phyloP scores from a whole-genome alignment of 2,329 filamentous ascomycete genomes.

The Rhynchosporium secalis region DNA sequence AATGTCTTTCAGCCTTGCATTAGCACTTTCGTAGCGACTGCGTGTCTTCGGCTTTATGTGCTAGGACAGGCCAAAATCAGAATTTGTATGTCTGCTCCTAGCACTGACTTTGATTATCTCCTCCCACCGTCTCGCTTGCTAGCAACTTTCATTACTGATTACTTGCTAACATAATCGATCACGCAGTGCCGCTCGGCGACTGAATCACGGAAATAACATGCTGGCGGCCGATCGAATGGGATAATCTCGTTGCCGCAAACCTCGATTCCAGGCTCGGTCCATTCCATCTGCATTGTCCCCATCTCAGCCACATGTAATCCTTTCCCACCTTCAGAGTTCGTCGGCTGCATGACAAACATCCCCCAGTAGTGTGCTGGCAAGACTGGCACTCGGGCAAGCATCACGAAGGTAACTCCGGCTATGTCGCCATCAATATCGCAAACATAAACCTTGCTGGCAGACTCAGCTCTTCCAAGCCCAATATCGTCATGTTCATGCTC shows the following conservation, averaged over 20 bases:
- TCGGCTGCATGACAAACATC: neutral
- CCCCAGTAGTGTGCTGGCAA: neutral
- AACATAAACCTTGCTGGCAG: slow-evolving; percentile 44
- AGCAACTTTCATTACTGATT: neutral
- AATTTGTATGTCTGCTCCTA: neutral
- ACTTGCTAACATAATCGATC: neutral
- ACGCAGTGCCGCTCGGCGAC: neutral
- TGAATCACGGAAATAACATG: neutral
- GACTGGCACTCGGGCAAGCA: slow-evolving; percentile 38
- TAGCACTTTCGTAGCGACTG: neutral
- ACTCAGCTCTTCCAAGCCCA: slow-evolving; percentile 43
- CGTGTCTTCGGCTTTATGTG: neutral
- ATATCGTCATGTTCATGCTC: slow-evolving; percentile 49
- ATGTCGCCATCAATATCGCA: slow-evolving; percentile 47
- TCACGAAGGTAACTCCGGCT: slow-evolving; percentile 49
- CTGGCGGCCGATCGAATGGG: neutral
- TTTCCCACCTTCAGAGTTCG: neutral
- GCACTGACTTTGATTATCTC: neutral
- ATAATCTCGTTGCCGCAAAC: neutral
- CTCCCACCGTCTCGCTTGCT: neutral
- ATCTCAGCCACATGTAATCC: neutral
- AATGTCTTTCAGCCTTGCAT: neutral
- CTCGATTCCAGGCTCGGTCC: neutral
- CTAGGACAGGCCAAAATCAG: neutral
- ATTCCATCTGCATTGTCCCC: neutral